Conservation (phyloP, 768 basidiomycete genomes). For the Candolleomyces aberdarensis region DNA sequence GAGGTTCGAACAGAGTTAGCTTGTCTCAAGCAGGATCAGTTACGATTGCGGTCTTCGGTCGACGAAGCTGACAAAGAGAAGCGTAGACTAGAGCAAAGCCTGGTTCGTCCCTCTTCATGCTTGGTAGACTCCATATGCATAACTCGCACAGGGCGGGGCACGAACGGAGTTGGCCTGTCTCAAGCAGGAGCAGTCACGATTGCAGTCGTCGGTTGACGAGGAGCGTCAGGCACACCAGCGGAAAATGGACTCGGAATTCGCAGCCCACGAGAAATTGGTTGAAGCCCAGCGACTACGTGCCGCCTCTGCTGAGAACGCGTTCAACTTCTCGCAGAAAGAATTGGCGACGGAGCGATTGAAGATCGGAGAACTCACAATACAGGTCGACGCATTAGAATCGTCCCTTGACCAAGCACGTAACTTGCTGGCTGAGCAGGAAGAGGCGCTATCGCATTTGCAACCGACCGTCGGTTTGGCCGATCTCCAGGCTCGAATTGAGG, state of each 20-base stretch:
- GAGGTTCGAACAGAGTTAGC: too few species aligned
- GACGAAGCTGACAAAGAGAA: too few species aligned
- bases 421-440: background rate
- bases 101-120: too few species aligned
- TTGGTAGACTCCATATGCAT: too few species aligned
- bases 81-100: too few species aligned
- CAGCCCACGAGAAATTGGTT: constrained; percentile 18
- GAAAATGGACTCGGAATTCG: constrained; percentile 9
- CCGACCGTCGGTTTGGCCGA: constrained; percentile 3
- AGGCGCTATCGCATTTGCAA: constrained; percentile 6
- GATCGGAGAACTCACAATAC: constrained; percentile 9
- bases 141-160: too few species aligned
- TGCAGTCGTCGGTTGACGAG: background rate
- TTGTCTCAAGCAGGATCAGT: too few species aligned
- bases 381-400: constrained; percentile 15
- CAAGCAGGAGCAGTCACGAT: too few species aligned
- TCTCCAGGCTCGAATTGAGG: constrained; percentile 14
- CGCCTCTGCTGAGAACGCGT: constrained; percentile 22
- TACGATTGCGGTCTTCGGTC: too few species aligned
- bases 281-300: constrained; percentile 26
- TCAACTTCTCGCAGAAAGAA: constrained; percentile 11
- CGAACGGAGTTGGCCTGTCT: too few species aligned
- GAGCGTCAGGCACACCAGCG: constrained; percentile 11
- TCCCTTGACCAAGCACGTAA: constrained; percentile 1
- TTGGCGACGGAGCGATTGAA: constrained; percentile 13